These are phyloP conservation scores for Elasticomyces elasticus DNA, from an alignment of 495 filamentous ascomycete genomes.

Conservation along the genomic window DNA sequence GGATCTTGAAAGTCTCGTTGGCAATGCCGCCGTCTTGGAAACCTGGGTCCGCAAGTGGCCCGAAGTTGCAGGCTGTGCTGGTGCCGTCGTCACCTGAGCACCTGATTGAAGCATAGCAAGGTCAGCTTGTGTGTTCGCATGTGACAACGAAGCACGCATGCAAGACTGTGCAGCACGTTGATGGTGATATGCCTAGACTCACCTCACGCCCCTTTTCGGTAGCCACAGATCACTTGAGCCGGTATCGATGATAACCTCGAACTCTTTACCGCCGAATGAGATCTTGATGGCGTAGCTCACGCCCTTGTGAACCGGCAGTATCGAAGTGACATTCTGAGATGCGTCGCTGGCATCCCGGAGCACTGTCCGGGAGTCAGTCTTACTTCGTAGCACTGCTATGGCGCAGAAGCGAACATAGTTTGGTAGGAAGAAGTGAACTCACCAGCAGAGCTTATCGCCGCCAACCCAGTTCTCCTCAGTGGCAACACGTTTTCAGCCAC, in stretches of 20 bases:
- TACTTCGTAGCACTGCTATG: too few relatives aligned
- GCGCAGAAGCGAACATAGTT: too few relatives aligned
- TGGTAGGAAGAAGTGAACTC: too few relatives aligned
- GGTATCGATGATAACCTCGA: constrained; percentile 49
- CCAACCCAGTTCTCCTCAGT: too few relatives aligned
- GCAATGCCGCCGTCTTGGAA: constrained; percentile 35
- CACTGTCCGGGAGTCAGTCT: too few relatives aligned
- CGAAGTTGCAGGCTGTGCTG: constrained; percentile 29
- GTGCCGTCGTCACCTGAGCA: too few relatives aligned
- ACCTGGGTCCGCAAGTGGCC: constrained; percentile 34
- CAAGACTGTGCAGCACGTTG: not conserved
- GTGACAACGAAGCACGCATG: constrained; percentile 13
- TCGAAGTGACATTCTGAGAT: too few relatives aligned
- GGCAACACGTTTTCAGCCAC: too few relatives aligned
- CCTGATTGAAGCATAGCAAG: not conserved
- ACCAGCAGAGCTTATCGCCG: too few relatives aligned
- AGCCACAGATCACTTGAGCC: constrained; percentile 56
- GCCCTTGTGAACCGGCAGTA: too few relatives aligned
- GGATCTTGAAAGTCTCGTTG: constrained; percentile 45
- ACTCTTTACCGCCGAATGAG: constrained; percentile 35
- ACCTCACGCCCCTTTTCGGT: constrained; percentile 41
- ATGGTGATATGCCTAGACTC: constrained; percentile 29
- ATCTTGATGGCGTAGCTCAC: constrained; percentile 12
- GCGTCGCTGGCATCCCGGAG: too few relatives aligned
- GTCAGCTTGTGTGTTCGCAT: not conserved